Conservation (phyloP, 2,329 filamentous ascomycete genomes). For the Colletotrichum tamarilloi region DNA sequence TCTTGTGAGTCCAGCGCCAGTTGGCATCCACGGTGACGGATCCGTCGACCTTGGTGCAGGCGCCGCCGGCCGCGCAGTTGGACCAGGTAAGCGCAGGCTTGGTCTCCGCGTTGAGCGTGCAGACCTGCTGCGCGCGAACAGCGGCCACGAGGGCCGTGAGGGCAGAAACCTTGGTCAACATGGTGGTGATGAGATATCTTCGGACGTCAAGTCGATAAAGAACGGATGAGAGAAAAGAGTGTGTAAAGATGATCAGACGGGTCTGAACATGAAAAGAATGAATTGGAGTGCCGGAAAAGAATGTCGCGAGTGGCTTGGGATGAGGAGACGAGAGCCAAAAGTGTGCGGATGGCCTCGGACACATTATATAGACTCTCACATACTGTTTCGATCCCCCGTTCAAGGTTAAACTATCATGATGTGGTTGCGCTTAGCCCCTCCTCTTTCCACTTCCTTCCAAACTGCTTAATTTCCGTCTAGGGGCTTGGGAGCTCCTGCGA, state of each 20-base stretch:
- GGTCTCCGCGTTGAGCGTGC: constrained; percentile 58
- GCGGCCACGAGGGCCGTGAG: constrained; percentile 48
- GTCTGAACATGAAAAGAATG: constrained; percentile 1
- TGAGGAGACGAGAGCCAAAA: not conserved
- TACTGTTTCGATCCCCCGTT: constrained; percentile 13
- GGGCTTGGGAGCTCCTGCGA: not conserved
- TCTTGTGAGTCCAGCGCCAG: constrained; percentile 69
- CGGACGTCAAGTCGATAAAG: not conserved
- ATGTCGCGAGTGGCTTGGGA: constrained; percentile 7
- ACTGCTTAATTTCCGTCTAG: constrained; percentile 11
- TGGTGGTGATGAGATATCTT: constrained; percentile 9
- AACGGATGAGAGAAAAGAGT: constrained; percentile 6
- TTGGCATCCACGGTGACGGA: constrained; percentile 68
- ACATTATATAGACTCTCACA: constrained; percentile 30
- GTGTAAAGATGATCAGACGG: constrained; percentile 20
- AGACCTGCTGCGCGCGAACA: constrained; percentile 60
- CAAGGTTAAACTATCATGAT: constrained; percentile 24
- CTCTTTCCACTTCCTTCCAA: not conserved
- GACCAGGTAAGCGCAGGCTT: constrained; percentile 66
- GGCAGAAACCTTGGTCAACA: constrained; percentile 45
- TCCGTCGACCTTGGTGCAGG: constrained; percentile 60
- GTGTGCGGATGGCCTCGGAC: not conserved
- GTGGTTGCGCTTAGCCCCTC: not conserved
- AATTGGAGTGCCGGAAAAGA: constrained; percentile 2
- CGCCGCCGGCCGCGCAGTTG: constrained; percentile 61